Base-by-base conservation (phyloP, 2,329 filamentous ascomycete genomes). In the Fusarium anthophilum region DNA sequence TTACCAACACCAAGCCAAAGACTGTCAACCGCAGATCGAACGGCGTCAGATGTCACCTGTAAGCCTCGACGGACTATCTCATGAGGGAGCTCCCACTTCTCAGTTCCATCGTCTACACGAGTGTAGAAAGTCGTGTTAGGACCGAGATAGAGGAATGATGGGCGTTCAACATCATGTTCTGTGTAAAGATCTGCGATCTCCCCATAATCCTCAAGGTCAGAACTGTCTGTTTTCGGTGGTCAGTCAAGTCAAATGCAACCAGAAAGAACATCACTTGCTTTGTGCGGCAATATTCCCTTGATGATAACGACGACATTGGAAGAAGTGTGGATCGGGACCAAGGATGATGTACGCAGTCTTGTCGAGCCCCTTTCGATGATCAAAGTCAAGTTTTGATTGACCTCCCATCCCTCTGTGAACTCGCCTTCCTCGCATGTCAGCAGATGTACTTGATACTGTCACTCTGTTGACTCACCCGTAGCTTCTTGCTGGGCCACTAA, bases 1-100 rank as follows among this genome's bases (percentile, higher is more conserved):
- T 54, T 63, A 7, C 53, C 51, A n/a, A 47, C 37, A 22, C 76
- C 76, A 14, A 78, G 73, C 76, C 76, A 78, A n/a, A 78, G 66
- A 7, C 66, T 48, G 18, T 67, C 53, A 5, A 64, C 61, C 13
- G 53, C 65, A 26, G 72, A 75, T 28, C 53, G 53, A 10, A 55
- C 44, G 9, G 67, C 62, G 22, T 38, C 39, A 24, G 58, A 37
- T 10, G 61, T 61, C 20, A 74, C 56, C 24, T 71, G 64, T 11
- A 77, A 37, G 43, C 60, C 57, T 20, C 53, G 32, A 20, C 26
- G 30, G 37, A 63, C 8, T 4, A 70, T 55, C 8, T 61, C 47
- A 1, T 30, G 20, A 15, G 75, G 59, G 2, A 78, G 47, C 10
- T 69, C 53, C 76, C 73, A 78, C 20, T 70, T 73, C 58, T 76